Evolutionary conservation across 2,329 filamentous ascomycete genomes (phyloP).

Genomic region (Calonectria ilicicola): DNA sequence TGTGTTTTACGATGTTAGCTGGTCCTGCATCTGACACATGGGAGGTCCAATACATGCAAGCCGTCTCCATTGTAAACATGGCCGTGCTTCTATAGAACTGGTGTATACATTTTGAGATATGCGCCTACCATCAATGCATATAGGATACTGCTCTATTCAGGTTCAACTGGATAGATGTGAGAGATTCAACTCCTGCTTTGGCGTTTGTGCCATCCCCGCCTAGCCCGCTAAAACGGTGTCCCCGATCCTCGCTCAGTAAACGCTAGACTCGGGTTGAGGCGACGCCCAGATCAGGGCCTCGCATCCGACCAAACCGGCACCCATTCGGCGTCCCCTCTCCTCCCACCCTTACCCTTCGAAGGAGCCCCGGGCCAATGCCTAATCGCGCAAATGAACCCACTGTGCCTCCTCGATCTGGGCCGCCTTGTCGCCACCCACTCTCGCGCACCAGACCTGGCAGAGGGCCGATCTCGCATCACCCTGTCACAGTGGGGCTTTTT

Average conservation of each 20-base stretch:
- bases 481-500: not conserved
- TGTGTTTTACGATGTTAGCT: too few species aligned
- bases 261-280: not conserved
- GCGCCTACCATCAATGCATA: too few species aligned
- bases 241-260: not conserved
- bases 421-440: not conserved
- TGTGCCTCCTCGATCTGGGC: not conserved
- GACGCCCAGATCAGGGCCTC: not conserved
- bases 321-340: not conserved
- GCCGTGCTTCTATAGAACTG: too few species aligned
- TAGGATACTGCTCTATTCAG: too few species aligned
- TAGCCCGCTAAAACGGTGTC: not conserved
- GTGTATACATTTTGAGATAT: too few species aligned
- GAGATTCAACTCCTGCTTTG: not conserved
- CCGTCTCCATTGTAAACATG: too few species aligned
- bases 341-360: not conserved
- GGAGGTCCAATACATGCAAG: too few species aligned
- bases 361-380: not conserved
- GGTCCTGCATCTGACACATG: too few species aligned
- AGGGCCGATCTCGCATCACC: constrained; percentile 37
- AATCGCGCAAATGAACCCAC: not conserved
- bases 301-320: not conserved
- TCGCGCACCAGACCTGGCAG: not conserved
- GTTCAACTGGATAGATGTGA: not conserved
- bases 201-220: not conserved